Base-by-base conservation (phyloP, 768 basidiomycete genomes). In the Leucocoprinus leucothites region DNA sequence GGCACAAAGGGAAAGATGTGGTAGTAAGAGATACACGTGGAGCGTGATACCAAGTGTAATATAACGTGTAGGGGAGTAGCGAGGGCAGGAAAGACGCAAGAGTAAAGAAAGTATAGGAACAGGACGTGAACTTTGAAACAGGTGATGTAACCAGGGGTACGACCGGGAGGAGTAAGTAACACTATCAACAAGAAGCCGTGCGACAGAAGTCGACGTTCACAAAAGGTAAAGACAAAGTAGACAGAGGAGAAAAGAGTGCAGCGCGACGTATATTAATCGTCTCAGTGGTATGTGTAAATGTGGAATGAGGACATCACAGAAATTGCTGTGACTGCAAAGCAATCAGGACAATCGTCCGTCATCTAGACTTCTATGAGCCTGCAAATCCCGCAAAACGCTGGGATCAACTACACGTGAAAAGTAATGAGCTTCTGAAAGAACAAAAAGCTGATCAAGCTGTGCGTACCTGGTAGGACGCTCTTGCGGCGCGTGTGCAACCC, bases 401-500 rank as follows among this genome's bases (percentile, higher is more conserved):
- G 94, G 91, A 70, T 95, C 94, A 65, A 95, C 90, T 90, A 69
- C 43, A 59, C 60, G 65, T 40, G 57, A 28, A 54, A 53, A 34
- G 31, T 34, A 5, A 34, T 6, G 5, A 34, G 5, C 31, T 34
- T 6, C 31, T 6, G 31, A 6, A 5, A 13, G 5, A 6, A 13
- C 13, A 34, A 6, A 34, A 6, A 13, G n/a, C n/a, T n/a, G n/a
- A n/a, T 34, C 31, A 13, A 34, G 31, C n/a, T 34, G 31, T 13
- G 71, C 73, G 65, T 68, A 91, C 91, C 88, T 74, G 94, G 95
- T 58, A 98, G 78, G 45, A 96, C 94, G 64, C 93, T 96, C 78
- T 94, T 97, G 70, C 96, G 82, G 63, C 96, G 85, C 31, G 95
- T 84, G 71, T 99, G 96, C 51, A 94, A 79, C 42, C 86, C 82